phyloP scores from a whole-genome alignment of 2,329 filamentous ascomycete genomes.

The Aureobasidium namibiae region DNA sequence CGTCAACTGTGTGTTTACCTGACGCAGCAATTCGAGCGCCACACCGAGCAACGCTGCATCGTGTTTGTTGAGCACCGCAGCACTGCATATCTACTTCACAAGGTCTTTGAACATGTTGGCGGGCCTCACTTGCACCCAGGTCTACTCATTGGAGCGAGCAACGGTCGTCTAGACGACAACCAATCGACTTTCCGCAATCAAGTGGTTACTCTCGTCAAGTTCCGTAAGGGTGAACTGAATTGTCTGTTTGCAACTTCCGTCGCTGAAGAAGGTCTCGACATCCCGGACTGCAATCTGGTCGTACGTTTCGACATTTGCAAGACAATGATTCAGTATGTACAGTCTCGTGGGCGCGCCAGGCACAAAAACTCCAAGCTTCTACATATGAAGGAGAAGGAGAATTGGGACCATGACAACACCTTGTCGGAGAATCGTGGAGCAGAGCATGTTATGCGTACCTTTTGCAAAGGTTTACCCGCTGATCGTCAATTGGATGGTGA shows the following conservation, averaged over 20 bases:
- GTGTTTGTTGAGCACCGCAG: slow-evolving; percentile 76
- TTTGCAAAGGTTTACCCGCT: slow-evolving; percentile 66
- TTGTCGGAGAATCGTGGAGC: slow-evolving; percentile 53
- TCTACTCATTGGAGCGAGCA: slow-evolving; percentile 55
- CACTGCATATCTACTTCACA: slow-evolving; percentile 64
- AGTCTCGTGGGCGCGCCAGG: slow-evolving; percentile 81
- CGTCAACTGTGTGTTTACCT: slow-evolving; percentile 54
- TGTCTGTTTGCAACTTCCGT: slow-evolving; percentile 58
- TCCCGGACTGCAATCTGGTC: slow-evolving; percentile 59
- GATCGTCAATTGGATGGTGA: slow-evolving; percentile 61
- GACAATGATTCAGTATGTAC: slow-evolving; percentile 90
- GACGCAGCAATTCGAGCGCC: slow-evolving; percentile 47
- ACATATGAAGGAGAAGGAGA: slow-evolving; percentile 71
- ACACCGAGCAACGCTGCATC: slow-evolving; percentile 62
- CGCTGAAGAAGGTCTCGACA: slow-evolving; percentile 58
- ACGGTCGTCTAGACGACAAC: slow-evolving; percentile 35
- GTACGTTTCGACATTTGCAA: slow-evolving; percentile 76
- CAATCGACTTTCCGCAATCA: slow-evolving; percentile 66
- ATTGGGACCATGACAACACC: slow-evolving; percentile 50
- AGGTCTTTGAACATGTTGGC: slow-evolving; percentile 54
- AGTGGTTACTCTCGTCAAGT: slow-evolving; percentile 60
- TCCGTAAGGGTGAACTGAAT: slow-evolving; percentile 51
- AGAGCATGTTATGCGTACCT: slow-evolving; percentile 56
- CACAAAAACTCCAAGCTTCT: slow-evolving; percentile 70
- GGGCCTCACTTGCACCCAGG: slow-evolving; percentile 53